phyloP scores from a whole-genome alignment of 1,139 yeast genomes.

The Diutina siamensis region DNA sequence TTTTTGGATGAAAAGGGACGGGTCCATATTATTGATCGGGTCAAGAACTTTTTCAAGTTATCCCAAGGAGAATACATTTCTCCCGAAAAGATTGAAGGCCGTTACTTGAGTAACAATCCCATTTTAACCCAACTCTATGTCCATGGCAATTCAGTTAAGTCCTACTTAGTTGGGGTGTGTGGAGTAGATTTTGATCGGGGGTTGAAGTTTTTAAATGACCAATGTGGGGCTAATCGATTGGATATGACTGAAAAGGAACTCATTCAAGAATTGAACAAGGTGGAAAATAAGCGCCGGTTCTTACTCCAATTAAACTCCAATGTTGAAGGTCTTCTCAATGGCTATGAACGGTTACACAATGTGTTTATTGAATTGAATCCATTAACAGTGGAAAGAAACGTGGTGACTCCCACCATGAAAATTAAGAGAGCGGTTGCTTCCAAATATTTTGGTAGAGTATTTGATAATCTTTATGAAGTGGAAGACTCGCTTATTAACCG shows the following conservation, averaged over 20 bases:
- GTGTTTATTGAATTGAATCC: slow-evolving; percentile 26
- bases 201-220: slow-evolving; percentile 18
- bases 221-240: background rate
- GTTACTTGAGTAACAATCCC: slow-evolving; percentile 24
- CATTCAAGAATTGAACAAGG: slow-evolving; percentile 15
- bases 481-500: background rate
- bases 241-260: slow-evolving; percentile 4
- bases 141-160: slow-evolving; percentile 38
- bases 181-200: slow-evolving; percentile 26
- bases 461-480: slow-evolving; percentile 14
- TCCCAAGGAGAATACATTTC: slow-evolving; percentile 36
- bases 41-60: slow-evolving; percentile 32
- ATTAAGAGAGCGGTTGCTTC: slow-evolving; percentile 28
- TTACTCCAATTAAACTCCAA: slow-evolving; percentile 19
- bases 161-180: slow-evolving; percentile 22
- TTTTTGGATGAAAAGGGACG: slow-evolving; percentile 23
- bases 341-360: slow-evolving; percentile 29
- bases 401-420: slow-evolving; percentile 32
- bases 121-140: slow-evolving; percentile 23
- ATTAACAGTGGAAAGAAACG: slow-evolving; percentile 25
- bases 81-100: slow-evolving; percentile 31
- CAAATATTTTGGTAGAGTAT: slow-evolving; percentile 17
- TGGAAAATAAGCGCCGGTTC: slow-evolving; percentile 16
- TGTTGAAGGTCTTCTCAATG: slow-evolving; percentile 16
- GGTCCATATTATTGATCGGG: slow-evolving; percentile 28